A percentile compares a stretch with the other conserved stretches of the same genome.
These are phyloP conservation scores for Fraxinus albicans DNA, from an alignment of 305 asterid species.

Conservation along the genomic window DNA sequence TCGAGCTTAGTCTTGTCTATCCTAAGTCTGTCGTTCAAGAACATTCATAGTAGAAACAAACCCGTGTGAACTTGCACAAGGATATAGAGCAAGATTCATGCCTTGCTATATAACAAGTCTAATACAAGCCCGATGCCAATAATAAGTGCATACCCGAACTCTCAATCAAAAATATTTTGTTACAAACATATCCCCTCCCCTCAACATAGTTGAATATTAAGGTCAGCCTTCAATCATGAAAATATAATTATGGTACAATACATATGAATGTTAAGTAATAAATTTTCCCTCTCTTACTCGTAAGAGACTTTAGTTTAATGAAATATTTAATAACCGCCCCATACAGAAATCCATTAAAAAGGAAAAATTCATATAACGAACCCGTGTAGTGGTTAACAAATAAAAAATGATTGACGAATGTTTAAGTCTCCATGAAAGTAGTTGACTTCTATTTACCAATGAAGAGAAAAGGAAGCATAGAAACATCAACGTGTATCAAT, in stretches of 20 bases:
- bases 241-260: neutral
- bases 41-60: neutral
- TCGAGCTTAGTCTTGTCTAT: neutral
- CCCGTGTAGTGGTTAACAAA: neutral
- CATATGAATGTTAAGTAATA: neutral
- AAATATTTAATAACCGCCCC: neutral
- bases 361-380: neutral
- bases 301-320: neutral
- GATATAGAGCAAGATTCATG: neutral
- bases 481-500: neutral
- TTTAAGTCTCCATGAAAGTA: neutral
- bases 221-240: neutral
- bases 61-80: neutral
- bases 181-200: neutral
- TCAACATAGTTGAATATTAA: neutral
- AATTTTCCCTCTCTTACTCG: neutral
- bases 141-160: neutral
- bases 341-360: neutral
- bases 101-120: neutral
- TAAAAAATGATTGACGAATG: neutral
- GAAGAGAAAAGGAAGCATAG: neutral
- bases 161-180: neutral
- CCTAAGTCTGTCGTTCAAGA: neutral
- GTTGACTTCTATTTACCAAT: neutral
- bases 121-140: neutral